Conservation (phyloP, 1,284 basidiomycete species). For the Erythrobasidium hasegawianum region DNA sequence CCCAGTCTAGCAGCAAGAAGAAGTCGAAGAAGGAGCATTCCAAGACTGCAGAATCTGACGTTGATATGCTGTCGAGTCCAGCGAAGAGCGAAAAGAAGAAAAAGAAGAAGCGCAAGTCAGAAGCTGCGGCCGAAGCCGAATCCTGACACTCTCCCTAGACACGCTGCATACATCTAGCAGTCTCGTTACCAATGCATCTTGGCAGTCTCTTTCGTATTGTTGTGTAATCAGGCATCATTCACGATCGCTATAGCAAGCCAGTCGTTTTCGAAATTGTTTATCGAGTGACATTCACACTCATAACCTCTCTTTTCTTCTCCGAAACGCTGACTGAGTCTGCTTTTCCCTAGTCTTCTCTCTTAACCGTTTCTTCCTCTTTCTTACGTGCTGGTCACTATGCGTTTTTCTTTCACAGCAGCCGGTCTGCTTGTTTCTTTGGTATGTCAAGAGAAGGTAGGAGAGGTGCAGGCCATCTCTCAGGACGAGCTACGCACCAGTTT, state of each 20-base stretch:
- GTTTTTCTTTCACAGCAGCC: background rate
- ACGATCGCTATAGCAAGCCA: no score
- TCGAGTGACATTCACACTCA: no score
- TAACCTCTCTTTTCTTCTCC: background rate
- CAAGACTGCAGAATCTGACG: constrained; percentile 12
- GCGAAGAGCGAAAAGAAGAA: constrained; percentile 23
- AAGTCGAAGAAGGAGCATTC: constrained; percentile 5
- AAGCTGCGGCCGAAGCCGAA: constrained; percentile 6
- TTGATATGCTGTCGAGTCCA: background rate
- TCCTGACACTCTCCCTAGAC: no score
- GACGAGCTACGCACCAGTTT: background rate
- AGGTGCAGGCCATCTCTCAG: background rate
- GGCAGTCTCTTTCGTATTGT: no score
- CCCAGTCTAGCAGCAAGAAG: background rate
- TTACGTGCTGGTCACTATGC: constrained; percentile 3
- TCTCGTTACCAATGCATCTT: no score
- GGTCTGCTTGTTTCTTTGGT: background rate
- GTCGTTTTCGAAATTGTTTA: no score
- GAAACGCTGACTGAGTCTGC: background rate
- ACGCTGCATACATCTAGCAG: no score
- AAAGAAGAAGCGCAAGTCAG: constrained; percentile 27
- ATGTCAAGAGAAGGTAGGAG: background rate
- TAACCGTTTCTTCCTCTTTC: no score
- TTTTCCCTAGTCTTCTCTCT: background rate
- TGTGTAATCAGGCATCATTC: no score